phyloP scores from a whole-genome alignment of 345 rosid species.

The Erucastrum elatum region DNA sequence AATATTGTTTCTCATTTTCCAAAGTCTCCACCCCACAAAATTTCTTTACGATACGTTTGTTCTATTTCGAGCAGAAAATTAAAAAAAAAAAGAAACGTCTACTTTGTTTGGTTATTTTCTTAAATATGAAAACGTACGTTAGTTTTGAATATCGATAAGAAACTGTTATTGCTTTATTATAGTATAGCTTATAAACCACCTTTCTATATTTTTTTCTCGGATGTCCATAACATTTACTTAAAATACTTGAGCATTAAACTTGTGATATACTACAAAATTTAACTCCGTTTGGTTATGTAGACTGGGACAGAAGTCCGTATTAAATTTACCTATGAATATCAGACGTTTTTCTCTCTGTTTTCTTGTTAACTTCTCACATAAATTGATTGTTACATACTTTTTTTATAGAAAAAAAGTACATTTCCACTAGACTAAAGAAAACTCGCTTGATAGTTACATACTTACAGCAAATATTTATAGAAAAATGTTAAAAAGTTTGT shows the following conservation, averaged over 20 bases:
- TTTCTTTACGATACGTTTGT: background rate
- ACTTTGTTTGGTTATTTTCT: too few species aligned
- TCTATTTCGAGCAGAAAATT: too few species aligned
- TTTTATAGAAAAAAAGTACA: too few species aligned
- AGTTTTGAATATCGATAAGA: background rate
- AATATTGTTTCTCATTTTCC: too few species aligned
- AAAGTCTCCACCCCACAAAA: too few species aligned
- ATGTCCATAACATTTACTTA: conserved; percentile 7
- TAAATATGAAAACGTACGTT: too few species aligned
- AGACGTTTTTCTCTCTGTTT: conserved; percentile 19
- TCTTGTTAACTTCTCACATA: background rate
- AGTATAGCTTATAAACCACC: background rate
- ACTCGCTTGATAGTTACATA: too few species aligned
- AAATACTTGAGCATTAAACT: background rate
- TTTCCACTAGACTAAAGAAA: too few species aligned
- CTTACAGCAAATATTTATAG: background rate
- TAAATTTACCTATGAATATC: background rate
- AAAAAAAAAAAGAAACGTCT: too few species aligned
- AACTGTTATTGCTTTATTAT: background rate
- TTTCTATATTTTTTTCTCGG: conserved; percentile 1
- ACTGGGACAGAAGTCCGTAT: conserved; percentile 3
- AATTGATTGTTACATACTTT: conserved; percentile 16
- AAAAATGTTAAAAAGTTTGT: background rate
- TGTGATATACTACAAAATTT: background rate
- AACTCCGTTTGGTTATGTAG: background rate